Percentiles rank a stretch among this genome's conserved stretches.
Evolutionary conservation across 768 basidiomycete species (phyloP).

Genomic region (Boletus speciosus): DNA sequence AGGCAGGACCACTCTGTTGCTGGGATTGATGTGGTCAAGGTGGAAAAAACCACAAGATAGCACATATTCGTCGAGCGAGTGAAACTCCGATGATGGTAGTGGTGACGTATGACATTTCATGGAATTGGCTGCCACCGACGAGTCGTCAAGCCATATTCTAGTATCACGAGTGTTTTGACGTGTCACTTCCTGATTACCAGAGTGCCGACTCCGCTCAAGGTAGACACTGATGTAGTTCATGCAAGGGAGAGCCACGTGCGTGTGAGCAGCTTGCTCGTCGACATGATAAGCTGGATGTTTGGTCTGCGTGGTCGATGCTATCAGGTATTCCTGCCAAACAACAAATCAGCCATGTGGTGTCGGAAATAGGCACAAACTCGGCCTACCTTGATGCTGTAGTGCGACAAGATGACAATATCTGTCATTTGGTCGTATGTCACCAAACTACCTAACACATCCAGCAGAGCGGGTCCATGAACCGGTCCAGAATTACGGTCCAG

Average conservation of each 20-base stretch:
- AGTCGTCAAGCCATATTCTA: too few relatives aligned
- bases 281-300: background rate
- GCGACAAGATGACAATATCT: conserved; percentile 5
- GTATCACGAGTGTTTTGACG: too few relatives aligned
- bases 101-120: too few relatives aligned
- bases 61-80: background rate
- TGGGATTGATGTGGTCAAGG: background rate
- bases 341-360: background rate
- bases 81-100: background rate
- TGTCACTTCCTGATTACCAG: background rate
- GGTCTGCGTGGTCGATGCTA: background rate
- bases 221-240: background rate
- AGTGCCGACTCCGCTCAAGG: background rate
- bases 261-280: background rate
- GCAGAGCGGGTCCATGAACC: background rate
- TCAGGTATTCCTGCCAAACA: conserved; percentile 5
- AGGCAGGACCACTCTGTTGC: background rate
- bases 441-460: conserved; percentile 1
- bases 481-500: background rate
- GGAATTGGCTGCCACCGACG: too few relatives aligned
- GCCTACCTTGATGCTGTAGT: conserved; percentile 14
- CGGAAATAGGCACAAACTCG: background rate
- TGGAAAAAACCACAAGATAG: background rate
- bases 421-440: conserved; percentile 1
- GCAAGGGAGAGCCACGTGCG: conserved; percentile 1